Evolutionary conservation across 164 flowering plant genomes (phyloP).

Genomic region (Sextonia rubra): DNA sequence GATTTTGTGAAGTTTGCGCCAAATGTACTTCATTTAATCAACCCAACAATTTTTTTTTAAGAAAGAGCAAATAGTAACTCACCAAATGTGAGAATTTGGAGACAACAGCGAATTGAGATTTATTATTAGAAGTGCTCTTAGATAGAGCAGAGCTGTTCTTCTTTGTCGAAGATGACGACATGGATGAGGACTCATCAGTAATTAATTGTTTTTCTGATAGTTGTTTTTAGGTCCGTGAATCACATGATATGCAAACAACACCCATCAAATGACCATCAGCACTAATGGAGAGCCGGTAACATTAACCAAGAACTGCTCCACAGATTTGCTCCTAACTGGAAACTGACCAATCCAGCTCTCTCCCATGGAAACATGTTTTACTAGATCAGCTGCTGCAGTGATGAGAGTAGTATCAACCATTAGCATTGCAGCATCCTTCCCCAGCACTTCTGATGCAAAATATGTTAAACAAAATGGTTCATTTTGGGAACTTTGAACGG

Average conservation of each 20-base stretch:
- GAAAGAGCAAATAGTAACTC: slow-evolving; percentile 11
- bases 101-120: slow-evolving; percentile 64
- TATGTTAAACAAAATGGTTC: too few species aligned
- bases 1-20: too few species aligned
- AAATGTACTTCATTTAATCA: too few species aligned
- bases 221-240: slow-evolving; percentile 51
- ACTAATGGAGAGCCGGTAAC: slow-evolving; percentile 74
- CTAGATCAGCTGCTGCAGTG: slow-evolving; percentile 34
- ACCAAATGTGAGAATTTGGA: slow-evolving; percentile 85
- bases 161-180: slow-evolving; percentile 14
- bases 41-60: neutral
- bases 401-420: slow-evolving; percentile 46
- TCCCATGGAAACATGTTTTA: slow-evolving; percentile 43
- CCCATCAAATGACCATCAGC: slow-evolving; percentile 74
- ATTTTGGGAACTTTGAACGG: too few species aligned
- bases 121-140: slow-evolving; percentile 25
- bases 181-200: neutral
- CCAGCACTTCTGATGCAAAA: slow-evolving; percentile 70
- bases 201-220: slow-evolving; percentile 8
- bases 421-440: slow-evolving; percentile 51
- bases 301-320: slow-evolving; percentile 43
- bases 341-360: slow-evolving; percentile 82
- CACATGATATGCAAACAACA: slow-evolving; percentile 65
- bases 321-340: slow-evolving; percentile 62
- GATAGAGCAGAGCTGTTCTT: slow-evolving; percentile 35